These are phyloP conservation scores for Aspergillus novofumigatus DNA, from an alignment of 2,329 filamentous ascomycete genomes.

Conservation along the genomic window DNA sequence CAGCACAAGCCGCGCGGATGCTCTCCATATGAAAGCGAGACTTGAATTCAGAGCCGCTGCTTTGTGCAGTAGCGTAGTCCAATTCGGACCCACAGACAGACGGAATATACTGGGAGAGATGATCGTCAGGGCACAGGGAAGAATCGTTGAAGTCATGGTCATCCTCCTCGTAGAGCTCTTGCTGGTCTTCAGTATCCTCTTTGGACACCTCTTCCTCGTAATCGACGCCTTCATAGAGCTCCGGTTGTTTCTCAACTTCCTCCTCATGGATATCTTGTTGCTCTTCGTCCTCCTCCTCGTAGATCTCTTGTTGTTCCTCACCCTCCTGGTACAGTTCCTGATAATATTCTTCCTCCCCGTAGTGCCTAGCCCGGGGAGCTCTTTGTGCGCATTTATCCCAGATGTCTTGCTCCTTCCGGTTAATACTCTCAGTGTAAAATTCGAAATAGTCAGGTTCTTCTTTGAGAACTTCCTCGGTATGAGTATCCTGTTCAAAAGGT, in stretches of 20 bases:
- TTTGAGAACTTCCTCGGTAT: not conserved
- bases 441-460: slow-evolving; percentile 1
- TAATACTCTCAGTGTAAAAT: not conserved
- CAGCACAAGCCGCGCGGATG: not conserved
- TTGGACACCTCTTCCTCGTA: not conserved
- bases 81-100: not conserved
- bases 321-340: not conserved
- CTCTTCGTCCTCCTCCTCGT: not conserved
- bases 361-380: not conserved
- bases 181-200: not conserved
- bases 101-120: not conserved
- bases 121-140: not conserved
- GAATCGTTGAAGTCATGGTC: not conserved
- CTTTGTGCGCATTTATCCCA: not conserved
- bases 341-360: not conserved
- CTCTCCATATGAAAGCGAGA: not conserved
- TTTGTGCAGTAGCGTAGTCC: slow-evolving; percentile 6
- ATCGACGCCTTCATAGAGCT: not conserved
- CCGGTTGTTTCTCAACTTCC: not conserved
- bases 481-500: not conserved
- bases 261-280: not conserved
- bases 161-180: not conserved
- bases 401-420: slow-evolving; percentile 1
- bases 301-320: not conserved
- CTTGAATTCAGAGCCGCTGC: not conserved